Evolutionary conservation across 139 green algal genomes (phyloP).

Genomic region (Yamagishiella unicocca): DNA sequence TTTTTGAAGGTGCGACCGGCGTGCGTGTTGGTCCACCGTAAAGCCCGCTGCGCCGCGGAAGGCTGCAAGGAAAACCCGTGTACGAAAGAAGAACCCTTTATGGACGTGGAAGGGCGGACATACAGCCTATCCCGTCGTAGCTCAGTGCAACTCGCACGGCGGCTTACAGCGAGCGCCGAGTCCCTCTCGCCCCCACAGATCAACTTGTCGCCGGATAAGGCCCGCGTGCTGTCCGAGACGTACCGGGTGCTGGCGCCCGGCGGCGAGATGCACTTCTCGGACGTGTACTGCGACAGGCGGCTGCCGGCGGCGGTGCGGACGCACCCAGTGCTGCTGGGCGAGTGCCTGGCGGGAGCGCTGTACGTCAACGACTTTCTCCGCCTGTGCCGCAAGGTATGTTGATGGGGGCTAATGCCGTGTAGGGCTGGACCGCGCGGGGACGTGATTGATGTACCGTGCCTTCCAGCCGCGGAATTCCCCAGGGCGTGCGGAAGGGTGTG

Average conservation of each 20-base stretch:
- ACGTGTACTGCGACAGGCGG: constrained; percentile 94
- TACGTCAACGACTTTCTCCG: constrained; percentile 95
- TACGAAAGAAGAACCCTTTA: too few species aligned
- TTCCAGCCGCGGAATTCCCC: too few species aligned
- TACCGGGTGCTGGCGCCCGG: constrained; percentile 89
- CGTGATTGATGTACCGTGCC: too few species aligned
- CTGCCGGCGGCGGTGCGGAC: constrained; percentile 70
- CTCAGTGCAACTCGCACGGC: too few species aligned
- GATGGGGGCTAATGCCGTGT: too few species aligned
- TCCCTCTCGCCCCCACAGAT: constrained; percentile 57
- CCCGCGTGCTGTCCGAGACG: constrained; percentile 72
- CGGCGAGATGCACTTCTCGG: constrained; percentile 97
- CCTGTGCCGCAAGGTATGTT: constrained; percentile 67
- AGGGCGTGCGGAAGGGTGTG: constrained; percentile 68
- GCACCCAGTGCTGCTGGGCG: constrained; percentile 66
- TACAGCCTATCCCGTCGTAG: not conserved
- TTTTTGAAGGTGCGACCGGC: too few species aligned
- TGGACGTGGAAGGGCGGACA: too few species aligned
- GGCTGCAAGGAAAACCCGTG: too few species aligned
- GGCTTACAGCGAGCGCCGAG: too few species aligned
- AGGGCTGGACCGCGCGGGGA: too few species aligned
- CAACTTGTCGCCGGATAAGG: constrained; percentile 94
- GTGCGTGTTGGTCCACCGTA: too few species aligned
- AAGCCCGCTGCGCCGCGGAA: too few species aligned
- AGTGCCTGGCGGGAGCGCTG: constrained; percentile 96